These are phyloP conservation scores for Solanum okadae DNA, from an alignment of 257 asterid species.

Conservation along the genomic window DNA sequence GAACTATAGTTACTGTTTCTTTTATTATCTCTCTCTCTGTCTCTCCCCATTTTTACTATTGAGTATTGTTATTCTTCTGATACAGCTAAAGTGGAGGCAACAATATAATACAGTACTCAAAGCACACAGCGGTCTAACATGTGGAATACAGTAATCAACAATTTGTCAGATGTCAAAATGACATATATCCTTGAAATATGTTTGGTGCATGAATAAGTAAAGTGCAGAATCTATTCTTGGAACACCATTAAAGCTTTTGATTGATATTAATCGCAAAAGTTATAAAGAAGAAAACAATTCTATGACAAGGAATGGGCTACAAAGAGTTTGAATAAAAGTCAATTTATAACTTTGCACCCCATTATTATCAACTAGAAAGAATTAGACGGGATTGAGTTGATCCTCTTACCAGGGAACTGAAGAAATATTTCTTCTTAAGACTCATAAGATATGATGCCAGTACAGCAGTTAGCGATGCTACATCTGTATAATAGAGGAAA, in stretches of 20 bases:
- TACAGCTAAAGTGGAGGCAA: neutral
- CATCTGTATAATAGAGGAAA: conserved; percentile 84
- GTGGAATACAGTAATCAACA: neutral
- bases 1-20: neutral
- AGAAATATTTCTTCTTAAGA: conserved; percentile 60
- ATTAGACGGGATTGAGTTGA: neutral
- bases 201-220: neutral
- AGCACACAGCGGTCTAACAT: neutral
- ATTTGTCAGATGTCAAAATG: neutral
- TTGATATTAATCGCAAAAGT: neutral
- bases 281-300: neutral
- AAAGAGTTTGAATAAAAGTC: neutral
- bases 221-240: neutral
- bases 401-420: conserved; percentile 73
- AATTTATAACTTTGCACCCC: neutral
- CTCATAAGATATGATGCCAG: conserved; percentile 67
- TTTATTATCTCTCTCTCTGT: neutral
- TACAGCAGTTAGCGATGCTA: conserved; percentile 81
- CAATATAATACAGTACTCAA: neutral
- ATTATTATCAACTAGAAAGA: neutral
- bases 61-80: neutral
- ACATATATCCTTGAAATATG: neutral
- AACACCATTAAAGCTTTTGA: neutral
- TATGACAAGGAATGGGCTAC: neutral
- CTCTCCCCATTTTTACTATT: neutral